Percentiles rank a stretch among this genome's conserved stretches.
phyloP scores from a whole-genome alignment of 768 basidiomycete species.

The Calocera cornea region DNA sequence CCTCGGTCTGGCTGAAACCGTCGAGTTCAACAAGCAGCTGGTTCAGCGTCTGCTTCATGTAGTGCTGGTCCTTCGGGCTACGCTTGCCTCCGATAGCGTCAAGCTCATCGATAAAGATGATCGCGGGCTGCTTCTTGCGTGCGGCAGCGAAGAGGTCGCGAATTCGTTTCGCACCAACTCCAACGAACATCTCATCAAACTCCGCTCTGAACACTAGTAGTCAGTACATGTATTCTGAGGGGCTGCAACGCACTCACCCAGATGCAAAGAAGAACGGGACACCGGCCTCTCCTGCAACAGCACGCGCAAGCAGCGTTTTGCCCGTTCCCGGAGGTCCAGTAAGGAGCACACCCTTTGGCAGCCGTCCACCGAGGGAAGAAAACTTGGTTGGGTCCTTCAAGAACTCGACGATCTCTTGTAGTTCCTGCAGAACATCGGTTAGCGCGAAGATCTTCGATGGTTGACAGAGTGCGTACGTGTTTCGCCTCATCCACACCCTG shows the following conservation, averaged over 20 bases:
- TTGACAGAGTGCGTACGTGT: conserved; percentile 36
- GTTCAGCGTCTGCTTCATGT: conserved; percentile 58
- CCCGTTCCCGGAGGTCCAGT: conserved; percentile 92
- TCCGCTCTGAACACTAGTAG: conserved; percentile 46
- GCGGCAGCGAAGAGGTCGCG: conserved; percentile 90
- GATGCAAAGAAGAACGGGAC: conserved; percentile 97
- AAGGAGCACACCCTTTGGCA: conserved; percentile 84
- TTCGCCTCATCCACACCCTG: conserved; percentile 98
- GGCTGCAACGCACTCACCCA: conserved; percentile 38
- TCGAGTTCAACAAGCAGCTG: conserved; percentile 96
- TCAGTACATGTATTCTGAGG: conserved; percentile 6
- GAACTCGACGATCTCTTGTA: conserved; percentile 90
- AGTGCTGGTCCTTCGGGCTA: conserved; percentile 56
- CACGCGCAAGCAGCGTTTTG: conserved; percentile 95
- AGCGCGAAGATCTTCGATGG: conserved; percentile 8
- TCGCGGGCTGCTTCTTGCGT: conserved; percentile 86
- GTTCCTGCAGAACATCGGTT: conserved; percentile 40
- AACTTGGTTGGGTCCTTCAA: conserved; percentile 86
- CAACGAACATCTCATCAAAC: conserved; percentile 97
- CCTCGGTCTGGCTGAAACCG: conserved; percentile 86
- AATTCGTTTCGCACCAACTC: conserved; percentile 80
- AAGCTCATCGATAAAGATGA: conserved; percentile 96
- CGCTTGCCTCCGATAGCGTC: conserved; percentile 90
- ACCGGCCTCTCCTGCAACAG: conserved; percentile 93
- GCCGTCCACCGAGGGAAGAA: conserved; percentile 78